Base-by-base conservation (phyloP, 1,284 basidiomycete genomes). In the Coriolopsis trogii region DNA sequence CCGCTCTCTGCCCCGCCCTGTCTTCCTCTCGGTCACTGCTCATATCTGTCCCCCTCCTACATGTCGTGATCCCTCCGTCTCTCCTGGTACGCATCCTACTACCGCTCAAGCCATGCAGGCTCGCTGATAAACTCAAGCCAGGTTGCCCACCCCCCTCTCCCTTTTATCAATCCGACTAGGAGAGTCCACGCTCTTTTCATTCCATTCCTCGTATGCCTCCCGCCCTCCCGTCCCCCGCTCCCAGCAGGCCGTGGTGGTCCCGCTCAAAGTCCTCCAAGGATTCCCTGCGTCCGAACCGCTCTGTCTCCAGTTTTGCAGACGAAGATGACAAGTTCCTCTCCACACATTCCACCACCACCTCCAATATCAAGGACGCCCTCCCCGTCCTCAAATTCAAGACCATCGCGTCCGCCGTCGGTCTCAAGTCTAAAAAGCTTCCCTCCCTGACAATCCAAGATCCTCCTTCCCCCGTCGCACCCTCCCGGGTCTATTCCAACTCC, bases 401-500 rank as follows among this genome's bases (percentile, higher is more conserved):
- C 3, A 66, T 89, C 34, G 79, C 80, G 13, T 73, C 78, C 40
- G 82, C 80, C 34, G 80, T 87, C 44, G 82, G 85, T 46, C 73
- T 85, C 62, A 86, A 80, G 66, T 71, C 79, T 15, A 87, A 81
- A 70, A 87, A 84, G 61, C 51, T 59, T n/a, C 73, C 79, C 0
- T 63, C 77, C 3, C 68, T 84, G 30, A 70, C 80, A 43, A 80
- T 84, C 55, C 77, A 81, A 56, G 75, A 80, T 56, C 76, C 78
- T 12, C 75, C 72, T 41, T 56, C 61, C 53, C 53, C 55, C 16
- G 23, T 53, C 39, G 30, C 21, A 41, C 40, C 61, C 58, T 53
- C 63, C 45, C 51, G 51, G 34, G 41, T 63, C 49, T 55, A 49
- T 33, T 41, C 55, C 55, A 6, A 61, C 37, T 41, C 55, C 55